Conservation (phyloP, 169 alveolate genomes). For the Plasmodium reichenowi region DNA sequence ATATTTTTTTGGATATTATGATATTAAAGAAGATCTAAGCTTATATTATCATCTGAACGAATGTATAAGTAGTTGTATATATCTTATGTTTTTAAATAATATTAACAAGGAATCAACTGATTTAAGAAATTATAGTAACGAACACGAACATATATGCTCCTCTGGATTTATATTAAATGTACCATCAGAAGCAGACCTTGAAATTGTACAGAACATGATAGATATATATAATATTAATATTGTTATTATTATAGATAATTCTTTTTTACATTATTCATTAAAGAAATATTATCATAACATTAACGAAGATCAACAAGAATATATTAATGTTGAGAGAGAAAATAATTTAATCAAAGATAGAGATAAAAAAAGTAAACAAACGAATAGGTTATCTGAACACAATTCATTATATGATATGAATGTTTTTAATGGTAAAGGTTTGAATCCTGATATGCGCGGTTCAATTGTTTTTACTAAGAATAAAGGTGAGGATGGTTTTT, state of each 20-base stretch:
- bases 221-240: slow-evolving; percentile 86
- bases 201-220: slow-evolving; percentile 83
- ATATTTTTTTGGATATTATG: slow-evolving; percentile 87
- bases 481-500: not conserved
- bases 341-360: not conserved
- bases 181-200: slow-evolving; percentile 88
- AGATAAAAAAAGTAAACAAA: not conserved
- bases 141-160: slow-evolving; percentile 22
- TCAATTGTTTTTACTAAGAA: not conserved
- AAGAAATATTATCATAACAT: slow-evolving; percentile 61
- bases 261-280: slow-evolving; percentile 86
- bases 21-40: slow-evolving; percentile 84
- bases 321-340: not conserved
- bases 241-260: slow-evolving; percentile 89
- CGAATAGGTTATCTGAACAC: not conserved
- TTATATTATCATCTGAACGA: slow-evolving; percentile 78
- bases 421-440: not conserved
- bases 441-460: not conserved
- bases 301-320: not conserved
- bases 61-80: slow-evolving; percentile 42
- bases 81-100: slow-evolving; percentile 67
- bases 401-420: not conserved
- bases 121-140: slow-evolving; percentile 10
- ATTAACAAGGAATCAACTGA: slow-evolving; percentile 36
- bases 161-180: slow-evolving; percentile 91